phyloP scores from a whole-genome alignment of 2,329 filamentous ascomycete species.

The Claviceps fusiformis region DNA sequence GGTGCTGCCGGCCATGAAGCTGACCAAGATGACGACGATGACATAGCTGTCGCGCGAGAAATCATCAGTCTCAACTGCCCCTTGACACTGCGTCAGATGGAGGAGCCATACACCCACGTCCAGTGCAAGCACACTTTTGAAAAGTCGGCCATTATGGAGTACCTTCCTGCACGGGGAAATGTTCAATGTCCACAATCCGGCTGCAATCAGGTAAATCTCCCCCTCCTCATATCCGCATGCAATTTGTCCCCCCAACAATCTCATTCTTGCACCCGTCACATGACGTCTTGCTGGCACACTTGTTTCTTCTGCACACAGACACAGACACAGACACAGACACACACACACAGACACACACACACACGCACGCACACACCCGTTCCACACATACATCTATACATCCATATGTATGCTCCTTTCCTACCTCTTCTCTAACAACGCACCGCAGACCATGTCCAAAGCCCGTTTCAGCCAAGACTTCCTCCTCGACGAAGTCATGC shows the following conservation, averaged over 20 bases:
- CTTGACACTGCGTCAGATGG: constrained; percentile 49
- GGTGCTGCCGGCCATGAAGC: constrained; percentile 5
- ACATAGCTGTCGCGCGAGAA: constrained; percentile 52
- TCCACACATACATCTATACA: not conserved
- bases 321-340: not conserved
- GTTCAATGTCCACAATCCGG: constrained; percentile 52
- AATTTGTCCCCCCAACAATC: no score
- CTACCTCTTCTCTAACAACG: not conserved
- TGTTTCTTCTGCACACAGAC: not conserved
- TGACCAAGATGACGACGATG: constrained; percentile 47
- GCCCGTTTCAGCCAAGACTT: constrained; percentile 32
- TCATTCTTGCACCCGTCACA: not conserved
- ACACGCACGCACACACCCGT: not conserved
- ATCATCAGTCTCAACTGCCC: constrained; percentile 56
- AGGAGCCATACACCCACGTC: constrained; percentile 50
- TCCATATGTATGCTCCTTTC: not conserved
- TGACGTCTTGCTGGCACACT: not conserved
- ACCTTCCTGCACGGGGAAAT: constrained; percentile 27
- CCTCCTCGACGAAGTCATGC: constrained; percentile 39
- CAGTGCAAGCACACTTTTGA: constrained; percentile 65
- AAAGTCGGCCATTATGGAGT: constrained; percentile 46
- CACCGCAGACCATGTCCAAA: constrained; percentile 30
- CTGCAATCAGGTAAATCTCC: constrained; percentile 38
- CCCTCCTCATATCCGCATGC: not conserved
- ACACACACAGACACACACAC: not conserved